phyloP scores from a whole-genome alignment of 257 asterid species.

The Primulina tabacum region DNA sequence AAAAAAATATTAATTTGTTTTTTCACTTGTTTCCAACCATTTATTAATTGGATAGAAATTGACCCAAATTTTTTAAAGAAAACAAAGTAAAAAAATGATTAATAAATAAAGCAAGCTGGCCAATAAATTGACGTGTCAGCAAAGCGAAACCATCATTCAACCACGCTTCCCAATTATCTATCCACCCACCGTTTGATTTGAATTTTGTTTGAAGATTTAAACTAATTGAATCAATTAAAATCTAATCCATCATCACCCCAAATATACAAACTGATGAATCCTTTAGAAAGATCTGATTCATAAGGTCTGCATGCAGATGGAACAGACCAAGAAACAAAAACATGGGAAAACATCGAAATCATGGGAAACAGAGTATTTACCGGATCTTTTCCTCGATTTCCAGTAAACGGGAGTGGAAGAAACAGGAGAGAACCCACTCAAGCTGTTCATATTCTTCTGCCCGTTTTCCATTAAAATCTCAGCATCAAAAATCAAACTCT shows the following conservation, averaged over 20 bases:
- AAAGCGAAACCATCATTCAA: slow-evolving; percentile 25
- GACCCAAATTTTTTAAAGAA: too few relatives aligned
- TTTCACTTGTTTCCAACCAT: too few relatives aligned
- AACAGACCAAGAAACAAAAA: not conserved
- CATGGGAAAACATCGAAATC: not conserved
- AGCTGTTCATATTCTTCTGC: slow-evolving; percentile 31
- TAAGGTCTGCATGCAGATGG: not conserved
- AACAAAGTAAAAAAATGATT: not conserved
- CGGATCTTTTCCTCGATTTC: slow-evolving; percentile 81
- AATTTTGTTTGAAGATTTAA: too few relatives aligned
- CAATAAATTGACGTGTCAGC: slow-evolving; percentile 32
- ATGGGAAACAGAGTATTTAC: slow-evolving; percentile 9
- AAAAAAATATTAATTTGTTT: too few relatives aligned
- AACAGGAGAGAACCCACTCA: slow-evolving; percentile 68
- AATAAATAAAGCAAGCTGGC: slow-evolving; percentile 19
- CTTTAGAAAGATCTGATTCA: not conserved
- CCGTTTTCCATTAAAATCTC: slow-evolving; percentile 40
- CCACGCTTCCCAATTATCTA: not conserved
- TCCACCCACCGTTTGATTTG: not conserved
- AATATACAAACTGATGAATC: not conserved
- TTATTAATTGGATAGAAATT: too few relatives aligned
- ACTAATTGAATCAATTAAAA: too few relatives aligned
- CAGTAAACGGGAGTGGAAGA: slow-evolving; percentile 76
- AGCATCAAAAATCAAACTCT: not conserved
- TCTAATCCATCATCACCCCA: too few relatives aligned